Conservation (phyloP, 352 stramenopile species). For the Globisporangium nunn region DNA sequence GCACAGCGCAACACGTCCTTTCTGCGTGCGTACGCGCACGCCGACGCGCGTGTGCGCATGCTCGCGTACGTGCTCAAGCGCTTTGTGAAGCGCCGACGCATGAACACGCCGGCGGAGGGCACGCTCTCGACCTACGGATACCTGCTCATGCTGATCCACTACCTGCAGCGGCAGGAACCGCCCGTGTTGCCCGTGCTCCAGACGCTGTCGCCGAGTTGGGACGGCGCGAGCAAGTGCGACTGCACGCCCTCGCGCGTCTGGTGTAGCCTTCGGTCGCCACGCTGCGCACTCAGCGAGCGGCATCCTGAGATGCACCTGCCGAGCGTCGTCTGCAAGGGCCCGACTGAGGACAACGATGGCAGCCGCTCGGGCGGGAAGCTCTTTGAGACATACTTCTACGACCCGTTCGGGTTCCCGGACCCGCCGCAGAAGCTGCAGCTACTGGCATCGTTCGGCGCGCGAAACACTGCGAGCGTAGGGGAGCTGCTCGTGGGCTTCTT, state of each 20-base stretch:
- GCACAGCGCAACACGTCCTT: constrained; percentile 96
- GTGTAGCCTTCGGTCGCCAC: constrained; percentile 21
- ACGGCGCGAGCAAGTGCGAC: constrained; percentile 22
- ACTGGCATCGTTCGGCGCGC: constrained; percentile 31
- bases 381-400: constrained; percentile 83
- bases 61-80: constrained; percentile 79
- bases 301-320: constrained; percentile 29
- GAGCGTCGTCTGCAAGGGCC: constrained; percentile 43
- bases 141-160: constrained; percentile 81
- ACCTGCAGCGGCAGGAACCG: constrained; percentile 62
- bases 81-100: constrained; percentile 75
- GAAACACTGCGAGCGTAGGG: constrained; percentile 49
- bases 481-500: constrained; percentile 73
- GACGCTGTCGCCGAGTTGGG: constrained; percentile 49
- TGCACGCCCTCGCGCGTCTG: constrained; percentile 14
- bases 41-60: constrained; percentile 64
- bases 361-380: constrained; percentile 15
- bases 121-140: constrained; percentile 84
- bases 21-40: constrained; percentile 89
- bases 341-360: constrained; percentile 32
- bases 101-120: constrained; percentile 78
- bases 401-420: constrained; percentile 57
- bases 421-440: constrained; percentile 32
- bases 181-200: constrained; percentile 74
- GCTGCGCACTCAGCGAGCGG: constrained; percentile 34